Conservation (phyloP, 2,329 filamentous ascomycete genomes). For the Fulvia fulva region DNA sequence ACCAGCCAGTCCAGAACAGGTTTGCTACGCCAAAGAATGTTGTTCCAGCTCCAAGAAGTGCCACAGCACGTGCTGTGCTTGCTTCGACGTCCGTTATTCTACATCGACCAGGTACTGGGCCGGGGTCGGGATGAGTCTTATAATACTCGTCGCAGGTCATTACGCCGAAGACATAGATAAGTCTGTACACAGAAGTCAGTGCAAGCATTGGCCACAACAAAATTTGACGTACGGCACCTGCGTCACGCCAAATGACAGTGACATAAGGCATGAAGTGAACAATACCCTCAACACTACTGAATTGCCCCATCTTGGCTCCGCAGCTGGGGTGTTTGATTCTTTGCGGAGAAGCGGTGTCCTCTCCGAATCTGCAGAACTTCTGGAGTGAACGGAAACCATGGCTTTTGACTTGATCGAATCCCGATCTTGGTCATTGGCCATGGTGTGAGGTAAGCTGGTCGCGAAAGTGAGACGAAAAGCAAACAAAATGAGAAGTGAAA, state of each 20-base stretch:
- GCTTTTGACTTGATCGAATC: slow-evolving; percentile 4
- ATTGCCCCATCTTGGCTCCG: slow-evolving; percentile 21
- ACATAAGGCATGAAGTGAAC: slow-evolving; percentile 59
- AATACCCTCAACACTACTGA: slow-evolving; percentile 46
- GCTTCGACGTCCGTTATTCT: slow-evolving; percentile 60
- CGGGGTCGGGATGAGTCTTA: slow-evolving; percentile 50
- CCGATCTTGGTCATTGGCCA: not conserved
- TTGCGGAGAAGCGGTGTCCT: slow-evolving; percentile 9
- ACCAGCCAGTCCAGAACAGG: slow-evolving; percentile 63
- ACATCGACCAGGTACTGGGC: slow-evolving; percentile 50
- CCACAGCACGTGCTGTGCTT: slow-evolving; percentile 59
- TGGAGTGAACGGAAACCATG: not conserved
- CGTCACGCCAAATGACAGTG: slow-evolving; percentile 48
- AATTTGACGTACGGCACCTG: slow-evolving; percentile 40
- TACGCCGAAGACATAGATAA: slow-evolving; percentile 63
- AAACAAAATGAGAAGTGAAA: not conserved
- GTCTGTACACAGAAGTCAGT: slow-evolving; percentile 13
- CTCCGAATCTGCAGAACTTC: slow-evolving; percentile 3
- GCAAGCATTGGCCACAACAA: not conserved
- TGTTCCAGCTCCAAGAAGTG: slow-evolving; percentile 63
- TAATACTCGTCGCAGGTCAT: slow-evolving; percentile 73
- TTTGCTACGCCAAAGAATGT: slow-evolving; percentile 66
- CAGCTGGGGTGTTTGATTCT: slow-evolving; percentile 1
- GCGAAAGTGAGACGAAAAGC: not conserved
- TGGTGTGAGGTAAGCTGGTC: not conserved